Base-by-base conservation (phyloP, 441 rosid genomes). In the Pelargonium myrrhifolium region DNA sequence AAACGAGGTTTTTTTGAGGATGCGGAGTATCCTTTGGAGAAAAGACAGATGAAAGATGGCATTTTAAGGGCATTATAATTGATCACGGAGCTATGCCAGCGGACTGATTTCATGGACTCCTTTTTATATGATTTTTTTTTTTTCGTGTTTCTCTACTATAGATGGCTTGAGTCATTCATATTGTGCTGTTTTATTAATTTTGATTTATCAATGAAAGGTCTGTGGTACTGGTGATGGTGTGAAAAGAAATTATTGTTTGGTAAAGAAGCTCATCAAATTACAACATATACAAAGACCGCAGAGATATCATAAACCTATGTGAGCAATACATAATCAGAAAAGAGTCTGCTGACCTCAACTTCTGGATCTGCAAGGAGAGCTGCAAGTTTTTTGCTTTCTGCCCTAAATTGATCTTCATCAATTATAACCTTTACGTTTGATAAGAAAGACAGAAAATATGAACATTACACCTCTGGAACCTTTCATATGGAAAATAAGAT, bases 331-430 rank as follows among this genome's bases (percentile, higher is more conserved):
- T 1, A 22, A 59, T 59, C 39, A 59, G 63, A 59, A 22, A 59
- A 72, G 24, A 66, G 31, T 68, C 64, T 77, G 56, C 90, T 77
- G 26, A 91, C 99, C 99, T 94, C 98, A 68, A 92, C 82, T 78
- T 89, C 97, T 37, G 99, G 98, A 84, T 94, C 92, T 47, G 97
- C 93, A 66, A 92, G 90, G 75, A 94, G 97, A 68, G 99, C 94
- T 24, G 82, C 86, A 53, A 87, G 85, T 75, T 88, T 90, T 76
- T 84, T 90, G 82, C 85, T 82, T 77, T 90, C 96, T 56, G 84
- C 75, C 79, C 70, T 80, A 75, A 84, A 94, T 56, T 83, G 89
- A 70, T 84, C 93, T 84, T 92, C 98, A 62, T 86, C 90, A 78
- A 81, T 77, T 60, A 71, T 69, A 58, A 89, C 89, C 94, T 83